Conservation (phyloP, 306 rosid species). For the Ceratonia siliqua region DNA sequence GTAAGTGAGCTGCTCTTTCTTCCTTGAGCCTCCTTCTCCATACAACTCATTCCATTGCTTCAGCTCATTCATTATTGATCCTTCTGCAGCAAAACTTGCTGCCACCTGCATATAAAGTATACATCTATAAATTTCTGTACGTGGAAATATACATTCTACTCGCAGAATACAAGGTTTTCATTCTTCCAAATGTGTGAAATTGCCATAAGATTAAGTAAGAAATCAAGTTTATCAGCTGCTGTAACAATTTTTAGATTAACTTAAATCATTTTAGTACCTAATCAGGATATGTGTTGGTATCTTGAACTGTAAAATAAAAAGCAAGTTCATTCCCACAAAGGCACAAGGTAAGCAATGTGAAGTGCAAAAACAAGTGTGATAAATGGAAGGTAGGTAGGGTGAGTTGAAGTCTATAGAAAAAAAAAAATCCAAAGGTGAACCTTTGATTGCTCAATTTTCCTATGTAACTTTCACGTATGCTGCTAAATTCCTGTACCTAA, state of each 20-base stretch:
- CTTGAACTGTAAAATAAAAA: not conserved
- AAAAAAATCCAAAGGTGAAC: not conserved
- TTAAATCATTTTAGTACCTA: not conserved
- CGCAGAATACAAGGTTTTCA: not conserved
- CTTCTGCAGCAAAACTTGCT: conserved; percentile 73
- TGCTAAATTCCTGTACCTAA: not conserved
- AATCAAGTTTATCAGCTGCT: not conserved
- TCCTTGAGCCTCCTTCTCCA: conserved; percentile 87
- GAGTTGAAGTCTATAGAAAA: not conserved
- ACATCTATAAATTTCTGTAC: not conserved
- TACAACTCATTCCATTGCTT: conserved; percentile 79
- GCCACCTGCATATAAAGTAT: conserved; percentile 54
- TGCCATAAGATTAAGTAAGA: not conserved
- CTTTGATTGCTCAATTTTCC: not conserved
- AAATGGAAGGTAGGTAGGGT: not conserved
- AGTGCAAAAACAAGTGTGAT: not conserved
- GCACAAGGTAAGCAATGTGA: not conserved
- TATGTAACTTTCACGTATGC: not conserved
- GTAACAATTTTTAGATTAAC: not conserved
- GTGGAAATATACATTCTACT: not conserved
- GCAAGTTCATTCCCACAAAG: not conserved
- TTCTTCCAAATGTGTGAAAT: not conserved
- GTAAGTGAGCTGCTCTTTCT: conserved; percentile 74
- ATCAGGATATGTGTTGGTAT: not conserved
- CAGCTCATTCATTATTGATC: conserved; percentile 70